These are phyloP conservation scores for Xylaria longipes DNA, from an alignment of 495 filamentous ascomycete genomes.

Conservation along the genomic window DNA sequence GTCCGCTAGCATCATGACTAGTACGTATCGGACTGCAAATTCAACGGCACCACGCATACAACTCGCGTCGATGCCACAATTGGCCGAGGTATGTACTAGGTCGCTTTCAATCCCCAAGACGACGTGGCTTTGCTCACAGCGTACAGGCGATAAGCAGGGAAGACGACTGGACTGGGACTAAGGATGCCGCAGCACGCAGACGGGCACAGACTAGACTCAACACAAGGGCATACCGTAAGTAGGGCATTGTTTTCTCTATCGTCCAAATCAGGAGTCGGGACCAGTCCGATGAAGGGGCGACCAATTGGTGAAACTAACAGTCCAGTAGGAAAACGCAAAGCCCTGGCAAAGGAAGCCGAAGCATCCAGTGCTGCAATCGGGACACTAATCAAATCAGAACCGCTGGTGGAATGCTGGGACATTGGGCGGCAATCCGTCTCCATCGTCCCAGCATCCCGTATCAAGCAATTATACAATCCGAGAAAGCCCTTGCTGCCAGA, in stretches of 20 bases:
- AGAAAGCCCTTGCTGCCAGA: slow-evolving; percentile 41
- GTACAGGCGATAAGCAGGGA: slow-evolving; percentile 43
- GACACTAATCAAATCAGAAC: slow-evolving; percentile 41
- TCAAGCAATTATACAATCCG: slow-evolving; percentile 49
- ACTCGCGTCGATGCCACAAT: slow-evolving; percentile 48
- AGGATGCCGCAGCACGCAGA: slow-evolving; percentile 43
- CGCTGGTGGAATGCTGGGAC: slow-evolving; percentile 49
- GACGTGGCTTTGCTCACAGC: slow-evolving; percentile 35
- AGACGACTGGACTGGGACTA: slow-evolving; percentile 54
- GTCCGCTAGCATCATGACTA: slow-evolving; percentile 41
- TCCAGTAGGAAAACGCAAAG: slow-evolving; percentile 47
- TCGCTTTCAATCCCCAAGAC: slow-evolving; percentile 30
- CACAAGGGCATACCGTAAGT: slow-evolving; percentile 51
- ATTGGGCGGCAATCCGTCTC: slow-evolving; percentile 43
- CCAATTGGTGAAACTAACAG: slow-evolving; percentile 36
- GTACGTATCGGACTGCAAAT: slow-evolving; percentile 39
- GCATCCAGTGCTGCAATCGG: slow-evolving; percentile 32
- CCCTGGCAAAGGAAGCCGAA: slow-evolving; percentile 41
- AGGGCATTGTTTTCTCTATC: slow-evolving; percentile 33
- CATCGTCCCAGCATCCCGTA: slow-evolving; percentile 41
- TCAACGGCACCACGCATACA: slow-evolving; percentile 42
- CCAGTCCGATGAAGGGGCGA: slow-evolving; percentile 25
- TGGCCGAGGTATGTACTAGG: slow-evolving; percentile 47
- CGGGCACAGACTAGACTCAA: slow-evolving; percentile 51
- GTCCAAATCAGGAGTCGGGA: slow-evolving; percentile 30